Evolutionary conservation across 495 filamentous ascomycete species (phyloP), one percentile per base, ranked within the genome.

Genomic region (Filosporella fistucella): DNA sequence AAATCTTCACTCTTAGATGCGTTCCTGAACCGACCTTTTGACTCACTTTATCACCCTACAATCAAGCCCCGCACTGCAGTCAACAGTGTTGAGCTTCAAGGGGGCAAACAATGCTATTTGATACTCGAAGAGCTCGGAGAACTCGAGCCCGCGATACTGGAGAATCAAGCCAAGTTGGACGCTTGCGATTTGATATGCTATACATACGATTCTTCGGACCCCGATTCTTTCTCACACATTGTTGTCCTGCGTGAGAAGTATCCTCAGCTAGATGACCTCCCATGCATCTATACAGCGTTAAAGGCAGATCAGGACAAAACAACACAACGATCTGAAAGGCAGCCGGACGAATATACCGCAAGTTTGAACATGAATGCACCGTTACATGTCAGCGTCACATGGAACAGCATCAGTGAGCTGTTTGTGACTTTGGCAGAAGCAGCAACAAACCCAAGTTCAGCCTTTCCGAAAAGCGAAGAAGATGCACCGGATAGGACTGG

Each of bases 61-160:
- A 96, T 97, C 60, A 91, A 94, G 55, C 90, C 91, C 4, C 84
- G 89, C 11, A 85, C 88, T 2, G 90, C 89, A 2, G 91, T 97
- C 53, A 97, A 98, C 62, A 95, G 88, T 49, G 93, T 98, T 14
- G 93, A 98, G 59, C 78, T 98, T 2, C 89, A 87, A 38, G 93
- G 93, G 22, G 93, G 93, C 20, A 95, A 95, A 58, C 94, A 98
- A 64, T 95, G 89, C 66, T 97, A 97, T 58, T 74, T 98, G 18
- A 97, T 98, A 49, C 72, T 97, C 42, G 86, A 94, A 58, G 93
- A 98, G 61, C 81, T 96, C 2, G 94, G 94, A n/a, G 89, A 96
- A 63, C 70, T 95, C 30, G 93, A 97, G 57, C 86, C 89, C 0
- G 91, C 93, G 17, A 87, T 97, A 40, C 68, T 98, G 1, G 93